Evolutionary conservation across 2,329 filamentous ascomycete genomes (phyloP).

Genomic region (Aspergillus nomiae): DNA sequence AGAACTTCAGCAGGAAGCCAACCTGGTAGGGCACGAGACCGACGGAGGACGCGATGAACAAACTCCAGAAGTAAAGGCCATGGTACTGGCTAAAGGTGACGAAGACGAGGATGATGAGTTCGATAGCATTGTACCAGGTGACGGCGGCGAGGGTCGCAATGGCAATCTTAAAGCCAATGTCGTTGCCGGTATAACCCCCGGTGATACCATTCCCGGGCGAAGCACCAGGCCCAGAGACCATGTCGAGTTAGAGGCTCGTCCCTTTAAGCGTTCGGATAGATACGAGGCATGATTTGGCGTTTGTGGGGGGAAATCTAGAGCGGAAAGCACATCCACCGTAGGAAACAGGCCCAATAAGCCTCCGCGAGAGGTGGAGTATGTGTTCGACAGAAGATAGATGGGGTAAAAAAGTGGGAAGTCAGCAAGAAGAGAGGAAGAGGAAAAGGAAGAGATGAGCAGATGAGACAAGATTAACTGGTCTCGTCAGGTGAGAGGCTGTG

Average conservation of each 20-base stretch:
- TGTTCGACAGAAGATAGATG: neutral
- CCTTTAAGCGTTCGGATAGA: neutral
- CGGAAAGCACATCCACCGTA: neutral
- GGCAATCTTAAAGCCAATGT: slow-evolving; percentile 42
- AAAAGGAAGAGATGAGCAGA: neutral
- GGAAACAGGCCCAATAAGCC: neutral
- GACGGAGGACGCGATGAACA: slow-evolving; percentile 46
- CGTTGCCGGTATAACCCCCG: slow-evolving; percentile 37
- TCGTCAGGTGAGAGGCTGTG: slow-evolving; percentile 5
- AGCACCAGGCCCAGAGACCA: slow-evolving; percentile 7
- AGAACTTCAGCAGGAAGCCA: slow-evolving; percentile 53
- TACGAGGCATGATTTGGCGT: slow-evolving; percentile 3
- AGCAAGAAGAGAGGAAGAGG: neutral
- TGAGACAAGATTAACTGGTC: neutral
- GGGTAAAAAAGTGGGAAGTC: neutral
- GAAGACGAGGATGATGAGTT: slow-evolving; percentile 52
- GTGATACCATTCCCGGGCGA: slow-evolving; percentile 40
- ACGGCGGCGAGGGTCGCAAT: slow-evolving; percentile 51
- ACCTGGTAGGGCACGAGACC: slow-evolving; percentile 50
- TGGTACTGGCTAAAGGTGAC: slow-evolving; percentile 50
- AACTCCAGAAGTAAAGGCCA: slow-evolving; percentile 55
- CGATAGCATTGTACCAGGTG: slow-evolving; percentile 54
- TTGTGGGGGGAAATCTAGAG: neutral
- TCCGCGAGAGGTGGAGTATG: neutral
- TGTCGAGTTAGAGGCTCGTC: slow-evolving; percentile 1